A percentile compares a stretch with the other conserved stretches of the same genome.
phyloP scores from a whole-genome alignment of 192 early-diverging fungal species.

The Pecoramyces ruminantium region DNA sequence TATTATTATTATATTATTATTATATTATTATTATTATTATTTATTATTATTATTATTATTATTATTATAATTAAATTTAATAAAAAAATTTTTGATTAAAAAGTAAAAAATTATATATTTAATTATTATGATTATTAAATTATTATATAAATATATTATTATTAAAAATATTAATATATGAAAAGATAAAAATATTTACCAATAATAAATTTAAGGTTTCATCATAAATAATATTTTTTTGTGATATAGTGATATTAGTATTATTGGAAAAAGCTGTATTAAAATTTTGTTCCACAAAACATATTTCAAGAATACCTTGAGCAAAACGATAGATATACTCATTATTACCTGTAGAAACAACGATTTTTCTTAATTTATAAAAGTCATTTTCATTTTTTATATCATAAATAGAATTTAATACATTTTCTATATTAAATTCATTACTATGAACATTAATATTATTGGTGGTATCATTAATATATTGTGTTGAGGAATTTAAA shows the following conservation, averaged over 20 bases:
- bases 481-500: too few species aligned
- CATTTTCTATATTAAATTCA: background rate
- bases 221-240: background rate
- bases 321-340: background rate
- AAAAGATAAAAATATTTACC: background rate
- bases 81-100: too few species aligned
- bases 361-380: background rate
- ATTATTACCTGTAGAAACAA: background rate
- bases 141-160: too few species aligned
- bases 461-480: too few species aligned
- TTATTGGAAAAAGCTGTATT: background rate
- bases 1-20: too few species aligned
- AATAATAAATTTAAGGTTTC: background rate
- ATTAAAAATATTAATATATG: too few species aligned
- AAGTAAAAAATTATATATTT: too few species aligned
- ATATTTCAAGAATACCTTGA: background rate
- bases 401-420: background rate
- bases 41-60: too few species aligned
- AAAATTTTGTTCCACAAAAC: background rate
- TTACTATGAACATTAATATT: too few species aligned
- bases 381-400: background rate
- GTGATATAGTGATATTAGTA: background rate
- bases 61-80: too few species aligned
- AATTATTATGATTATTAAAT: too few species aligned
- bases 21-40: too few species aligned